Percentiles rank a stretch among this genome's conserved stretches.
These are phyloP conservation scores for Cladosporium cucumerinum DNA, from an alignment of 2,329 filamentous ascomycete genomes.

Conservation along the genomic window DNA sequence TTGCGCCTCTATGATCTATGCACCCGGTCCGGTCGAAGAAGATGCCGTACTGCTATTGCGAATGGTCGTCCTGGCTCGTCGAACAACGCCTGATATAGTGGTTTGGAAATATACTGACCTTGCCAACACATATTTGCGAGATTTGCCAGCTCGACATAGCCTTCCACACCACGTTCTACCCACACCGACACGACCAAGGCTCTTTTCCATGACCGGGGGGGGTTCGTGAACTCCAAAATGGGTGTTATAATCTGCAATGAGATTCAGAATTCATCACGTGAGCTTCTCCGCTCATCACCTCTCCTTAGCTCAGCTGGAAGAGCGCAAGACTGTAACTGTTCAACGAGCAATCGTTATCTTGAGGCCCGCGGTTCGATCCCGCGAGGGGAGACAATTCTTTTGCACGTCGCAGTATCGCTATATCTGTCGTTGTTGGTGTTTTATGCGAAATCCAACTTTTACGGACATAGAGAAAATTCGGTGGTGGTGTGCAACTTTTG, in stretches of 20 bases:
- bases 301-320: constrained; percentile 17
- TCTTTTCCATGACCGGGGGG: no score
- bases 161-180: not conserved
- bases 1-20: not conserved
- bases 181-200: no score
- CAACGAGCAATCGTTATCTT: not conserved
- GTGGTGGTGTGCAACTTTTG: not conserved
- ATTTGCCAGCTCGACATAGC: not conserved
- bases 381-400: constrained; percentile 13
- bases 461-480: not conserved
- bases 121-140: not conserved
- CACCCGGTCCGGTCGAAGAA: not conserved
- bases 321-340: constrained; percentile 16
- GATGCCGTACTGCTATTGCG: not conserved
- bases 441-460: not conserved
- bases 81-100: not conserved
- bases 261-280: not conserved
- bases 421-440: not conserved
- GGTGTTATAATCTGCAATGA: no score
- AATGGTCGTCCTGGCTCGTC: not conserved
- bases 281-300: not conserved
- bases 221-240: no score
- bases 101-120: not conserved
- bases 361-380: constrained; percentile 15
- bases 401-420: not conserved